A percentile compares a stretch with the other conserved stretches of the same genome.
phyloP scores from a whole-genome alignment of 179 eudicot species.

The Spinacia oleracea region DNA sequence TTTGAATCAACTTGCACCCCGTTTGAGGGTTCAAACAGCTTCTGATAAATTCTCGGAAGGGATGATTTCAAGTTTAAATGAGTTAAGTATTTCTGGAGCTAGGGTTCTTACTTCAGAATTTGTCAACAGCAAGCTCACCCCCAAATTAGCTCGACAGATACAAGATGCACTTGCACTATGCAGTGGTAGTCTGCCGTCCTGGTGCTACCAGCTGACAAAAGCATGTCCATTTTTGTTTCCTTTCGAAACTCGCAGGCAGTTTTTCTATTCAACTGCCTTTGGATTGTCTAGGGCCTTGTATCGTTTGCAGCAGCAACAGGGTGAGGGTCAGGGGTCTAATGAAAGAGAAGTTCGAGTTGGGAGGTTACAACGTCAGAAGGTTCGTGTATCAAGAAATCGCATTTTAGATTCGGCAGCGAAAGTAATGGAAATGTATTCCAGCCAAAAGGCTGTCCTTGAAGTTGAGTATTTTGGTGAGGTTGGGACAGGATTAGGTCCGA shows the following conservation, averaged over 20 bases:
- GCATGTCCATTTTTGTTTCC: conserved; percentile 98
- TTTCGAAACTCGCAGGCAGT: conserved; percentile 96
- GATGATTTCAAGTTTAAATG: conserved; percentile 54
- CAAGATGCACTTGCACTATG: conserved; percentile 99
- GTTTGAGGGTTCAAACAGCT: conserved; percentile 67
- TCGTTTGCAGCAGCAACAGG: conserved; percentile 97
- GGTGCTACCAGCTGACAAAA: conserved; percentile 99
- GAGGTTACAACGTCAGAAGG: conserved; percentile 95
- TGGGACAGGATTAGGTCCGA: conserved; percentile 99
- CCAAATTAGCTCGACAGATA: conserved; percentile 91
- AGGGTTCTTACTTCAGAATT: conserved; percentile 76
- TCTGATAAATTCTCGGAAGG: conserved; percentile 82
- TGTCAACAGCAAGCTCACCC: conserved; percentile 84
- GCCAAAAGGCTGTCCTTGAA: conserved; percentile 97
- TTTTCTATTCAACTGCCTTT: conserved; percentile 98
- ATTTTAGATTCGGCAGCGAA: conserved; percentile 98
- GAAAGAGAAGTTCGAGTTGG: conserved; percentile 93
- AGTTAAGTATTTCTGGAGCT: conserved; percentile 45
- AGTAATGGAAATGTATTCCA: conserved; percentile 99
- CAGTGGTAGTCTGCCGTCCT: conserved; percentile 97
- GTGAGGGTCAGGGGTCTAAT: conserved; percentile 82
- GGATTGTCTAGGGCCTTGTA: conserved; percentile 91
- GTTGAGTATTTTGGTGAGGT: conserved; percentile 99
- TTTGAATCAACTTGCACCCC: conserved; percentile 93
- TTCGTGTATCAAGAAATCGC: conserved; percentile 90